phyloP scores from a whole-genome alignment of 805 yeast genomes.

The Henningerozyma blattae region DNA sequence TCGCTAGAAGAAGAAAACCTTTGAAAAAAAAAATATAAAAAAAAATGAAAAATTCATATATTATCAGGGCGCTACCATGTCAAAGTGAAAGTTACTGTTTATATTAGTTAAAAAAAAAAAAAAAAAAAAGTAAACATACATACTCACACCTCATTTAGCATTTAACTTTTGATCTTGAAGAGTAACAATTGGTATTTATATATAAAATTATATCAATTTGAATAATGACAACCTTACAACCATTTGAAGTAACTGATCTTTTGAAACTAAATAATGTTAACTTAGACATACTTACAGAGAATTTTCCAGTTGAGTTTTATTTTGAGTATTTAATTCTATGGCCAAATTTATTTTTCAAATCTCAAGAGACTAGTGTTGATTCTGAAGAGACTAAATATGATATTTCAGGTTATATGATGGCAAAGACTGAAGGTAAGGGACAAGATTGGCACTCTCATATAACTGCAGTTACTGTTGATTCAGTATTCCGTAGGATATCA shows the following conservation, averaged over 20 bases:
- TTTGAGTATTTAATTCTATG: slow-evolving; percentile 70
- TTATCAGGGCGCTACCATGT: too few species aligned
- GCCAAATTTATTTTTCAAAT: slow-evolving; percentile 84
- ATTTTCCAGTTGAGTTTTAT: slow-evolving; percentile 75
- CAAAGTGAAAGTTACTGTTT: too few species aligned
- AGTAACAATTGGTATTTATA: too few species aligned
- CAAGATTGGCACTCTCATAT: slow-evolving; percentile 94
- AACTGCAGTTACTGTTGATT: slow-evolving; percentile 86
- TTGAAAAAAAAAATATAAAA: too few species aligned
- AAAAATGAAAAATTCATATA: too few species aligned
- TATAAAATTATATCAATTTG: too few species aligned
- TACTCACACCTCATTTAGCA: too few species aligned
- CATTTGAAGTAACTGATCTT: slow-evolving; percentile 79
- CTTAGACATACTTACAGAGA: slow-evolving; percentile 83
- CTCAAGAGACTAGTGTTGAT: slow-evolving; percentile 36
- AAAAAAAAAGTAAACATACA: too few species aligned
- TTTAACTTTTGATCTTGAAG: too few species aligned
- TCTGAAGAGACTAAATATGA: slow-evolving; percentile 7
- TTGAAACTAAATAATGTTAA: slow-evolving; percentile 65
- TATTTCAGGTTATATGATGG: slow-evolving; percentile 77
- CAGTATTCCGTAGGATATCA: slow-evolving; percentile 73
- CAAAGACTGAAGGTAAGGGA: slow-evolving; percentile 82
- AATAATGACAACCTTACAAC: slow-evolving; percentile 84
- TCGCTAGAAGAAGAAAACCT: too few species aligned
- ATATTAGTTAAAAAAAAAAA: too few species aligned